phyloP scores from a whole-genome alignment of 208 protist genomes.

The Acanthamoeba polyphaga region DNA sequence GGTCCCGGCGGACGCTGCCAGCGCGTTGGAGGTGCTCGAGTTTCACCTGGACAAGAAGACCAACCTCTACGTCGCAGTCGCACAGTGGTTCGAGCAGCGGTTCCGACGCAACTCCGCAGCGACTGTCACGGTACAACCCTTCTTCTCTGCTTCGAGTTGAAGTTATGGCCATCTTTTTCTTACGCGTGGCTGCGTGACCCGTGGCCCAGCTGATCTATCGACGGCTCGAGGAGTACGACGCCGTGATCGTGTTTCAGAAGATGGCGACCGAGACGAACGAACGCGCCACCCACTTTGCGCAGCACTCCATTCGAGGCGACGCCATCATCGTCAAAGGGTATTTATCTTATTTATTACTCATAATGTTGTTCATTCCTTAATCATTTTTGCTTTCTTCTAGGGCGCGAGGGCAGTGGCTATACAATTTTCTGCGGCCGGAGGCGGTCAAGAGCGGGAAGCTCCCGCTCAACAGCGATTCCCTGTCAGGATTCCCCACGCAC shows the following conservation, averaged over 20 bases:
- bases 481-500: conserved; percentile 65
- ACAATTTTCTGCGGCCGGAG: conserved; percentile 73
- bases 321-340: conserved; percentile 74
- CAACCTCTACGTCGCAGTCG: conserved; percentile 49
- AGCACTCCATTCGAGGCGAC: conserved; percentile 44
- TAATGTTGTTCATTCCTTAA: not conserved
- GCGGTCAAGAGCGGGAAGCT: conserved; percentile 14
- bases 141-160: not conserved
- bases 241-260: conserved; percentile 68
- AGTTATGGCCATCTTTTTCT: too few species aligned
- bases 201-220: not conserved
- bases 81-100: conserved; percentile 17
- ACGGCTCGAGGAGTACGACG: conserved; percentile 51
- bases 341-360: not conserved
- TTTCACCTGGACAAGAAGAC: conserved; percentile 57
- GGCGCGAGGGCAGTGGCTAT: conserved; percentile 42
- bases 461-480: conserved; percentile 68
- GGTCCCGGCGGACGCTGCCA: conserved; percentile 12
- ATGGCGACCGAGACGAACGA: conserved; percentile 17
- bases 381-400: not conserved
- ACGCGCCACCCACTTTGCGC: conserved; percentile 51
- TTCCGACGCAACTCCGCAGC: not conserved
- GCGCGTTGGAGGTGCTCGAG: conserved; percentile 49
- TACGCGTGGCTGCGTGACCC: too few species aligned
- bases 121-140: not conserved